Conservation (phyloP, 495 filamentous ascomycete species). For the Xylaria longipes region DNA sequence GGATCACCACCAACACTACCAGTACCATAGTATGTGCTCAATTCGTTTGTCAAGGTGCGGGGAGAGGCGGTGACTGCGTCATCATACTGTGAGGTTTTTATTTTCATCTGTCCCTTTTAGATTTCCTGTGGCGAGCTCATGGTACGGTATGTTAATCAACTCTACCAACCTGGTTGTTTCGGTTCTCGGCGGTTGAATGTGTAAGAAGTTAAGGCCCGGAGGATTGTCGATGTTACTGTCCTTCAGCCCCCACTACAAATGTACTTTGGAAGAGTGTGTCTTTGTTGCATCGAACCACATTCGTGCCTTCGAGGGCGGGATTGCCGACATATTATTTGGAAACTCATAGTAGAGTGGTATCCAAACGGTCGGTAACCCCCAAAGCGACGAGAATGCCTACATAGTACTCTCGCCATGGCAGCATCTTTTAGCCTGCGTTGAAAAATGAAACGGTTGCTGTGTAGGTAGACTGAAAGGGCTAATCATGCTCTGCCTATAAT, state of each 20-base stretch:
- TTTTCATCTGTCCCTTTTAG: not conserved
- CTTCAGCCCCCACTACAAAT: conserved; percentile 9
- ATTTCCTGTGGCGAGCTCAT: not conserved
- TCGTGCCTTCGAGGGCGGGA: conserved; percentile 16
- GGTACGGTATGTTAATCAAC: not conserved
- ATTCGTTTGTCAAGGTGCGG: not conserved
- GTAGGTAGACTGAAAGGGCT: not conserved
- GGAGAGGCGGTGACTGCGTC: conserved; percentile 1
- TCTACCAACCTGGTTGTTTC: not conserved
- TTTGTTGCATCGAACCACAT: conserved; percentile 6
- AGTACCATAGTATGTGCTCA: not conserved
- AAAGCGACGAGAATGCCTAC: not conserved
- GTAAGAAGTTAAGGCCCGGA: not conserved
- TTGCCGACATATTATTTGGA: conserved; percentile 24
- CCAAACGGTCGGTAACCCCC: conserved; percentile 24
- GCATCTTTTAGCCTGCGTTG: conserved; percentile 12
- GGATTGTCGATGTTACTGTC: not conserved
- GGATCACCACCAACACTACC: too few species aligned
- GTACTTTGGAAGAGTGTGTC: not conserved
- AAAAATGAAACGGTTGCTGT: not conserved
- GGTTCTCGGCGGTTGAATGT: not conserved
- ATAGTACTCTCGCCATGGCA: not conserved
- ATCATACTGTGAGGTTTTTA: not conserved
- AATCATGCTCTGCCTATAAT: not conserved
- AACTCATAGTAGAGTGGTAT: conserved; percentile 11